phyloP scores from a whole-genome alignment of 1,284 basidiomycete genomes.

The Rhodotorula sp. region DNA sequence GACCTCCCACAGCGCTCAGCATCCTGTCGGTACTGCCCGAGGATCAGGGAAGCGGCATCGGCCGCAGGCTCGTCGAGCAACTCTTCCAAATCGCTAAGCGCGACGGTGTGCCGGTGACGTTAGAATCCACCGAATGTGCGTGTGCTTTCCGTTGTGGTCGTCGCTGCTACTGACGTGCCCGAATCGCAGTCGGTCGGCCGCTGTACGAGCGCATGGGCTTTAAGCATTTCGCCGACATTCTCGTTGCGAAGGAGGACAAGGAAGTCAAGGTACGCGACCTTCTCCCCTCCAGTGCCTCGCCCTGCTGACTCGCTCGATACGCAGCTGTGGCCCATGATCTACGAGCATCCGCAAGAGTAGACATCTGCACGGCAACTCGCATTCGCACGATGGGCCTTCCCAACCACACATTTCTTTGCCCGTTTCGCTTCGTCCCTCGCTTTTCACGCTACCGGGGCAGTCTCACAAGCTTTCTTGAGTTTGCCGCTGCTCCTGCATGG shows the following conservation, averaged over 20 bases:
- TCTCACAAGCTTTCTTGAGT: too few species aligned
- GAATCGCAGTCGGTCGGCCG: background rate
- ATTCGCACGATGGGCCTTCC: too few species aligned
- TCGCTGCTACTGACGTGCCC: background rate
- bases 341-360: too few species aligned
- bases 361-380: too few species aligned
- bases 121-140: constrained; percentile 1
- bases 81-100: background rate
- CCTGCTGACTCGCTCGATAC: too few species aligned
- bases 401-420: too few species aligned
- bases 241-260: background rate
- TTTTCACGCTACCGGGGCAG: too few species aligned
- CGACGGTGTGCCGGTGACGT: background rate
- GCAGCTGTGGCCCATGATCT: too few species aligned
- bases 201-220: background rate
- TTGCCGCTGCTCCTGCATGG: too few species aligned
- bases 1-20: background rate
- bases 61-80: background rate
- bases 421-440: too few species aligned
- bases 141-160: background rate
- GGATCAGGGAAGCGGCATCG: background rate
- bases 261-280: background rate
- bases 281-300: too few species aligned
- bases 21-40: background rate
- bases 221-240: background rate